Evolutionary conservation across 345 rosid genomes (phyloP), one percentile per base, ranked within the genome.

Genomic region (Cardamine chenopodiifolia): DNA sequence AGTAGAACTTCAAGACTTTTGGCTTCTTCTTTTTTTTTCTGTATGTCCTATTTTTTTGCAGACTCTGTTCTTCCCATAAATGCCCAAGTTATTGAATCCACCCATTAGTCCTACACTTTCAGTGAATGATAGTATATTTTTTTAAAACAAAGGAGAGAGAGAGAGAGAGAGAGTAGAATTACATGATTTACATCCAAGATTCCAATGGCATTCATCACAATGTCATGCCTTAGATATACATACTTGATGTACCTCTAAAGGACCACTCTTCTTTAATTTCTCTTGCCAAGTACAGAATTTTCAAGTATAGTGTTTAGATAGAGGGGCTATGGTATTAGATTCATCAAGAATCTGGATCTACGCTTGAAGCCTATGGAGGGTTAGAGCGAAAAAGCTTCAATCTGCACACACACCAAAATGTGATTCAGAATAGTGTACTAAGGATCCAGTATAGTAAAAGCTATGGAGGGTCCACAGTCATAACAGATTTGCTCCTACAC

Each of bases 191-290:
- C 50, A 45, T 7, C 19, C 22, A 45, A 7, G 50, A 45, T 45
- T 45, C 50, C 50, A 45, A 45, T 8, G 7, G 50, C 20, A 45
- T 17, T 45, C 50, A 45, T 45, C 22, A 17, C 22, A 45, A 7
- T 45, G 47, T 13, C 29, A 20, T 60, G 29, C 29, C 29, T 60
- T 60, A 20, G 70, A 69, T 62, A 54, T 62, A 69, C 75, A 76
- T 69, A 68, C 63, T 67, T 66, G 49, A 47, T 67, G 28, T 42
- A 69, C 70, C 44, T 25, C 17, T 26, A 14, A 31, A 39, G 77
- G 77, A 77, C 81, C 81, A 71, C 77, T 65, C 45, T 28, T 77
- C 48, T 71, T 70, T 77, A 61, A 65, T 48, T 37, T 71, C 76
- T 70, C 54, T 48, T 71, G 39, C 55, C 10, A 39, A 71, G 68